phyloP scores from a whole-genome alignment of 2,329 filamentous ascomycete species.

The Fusarium nodosum region DNA sequence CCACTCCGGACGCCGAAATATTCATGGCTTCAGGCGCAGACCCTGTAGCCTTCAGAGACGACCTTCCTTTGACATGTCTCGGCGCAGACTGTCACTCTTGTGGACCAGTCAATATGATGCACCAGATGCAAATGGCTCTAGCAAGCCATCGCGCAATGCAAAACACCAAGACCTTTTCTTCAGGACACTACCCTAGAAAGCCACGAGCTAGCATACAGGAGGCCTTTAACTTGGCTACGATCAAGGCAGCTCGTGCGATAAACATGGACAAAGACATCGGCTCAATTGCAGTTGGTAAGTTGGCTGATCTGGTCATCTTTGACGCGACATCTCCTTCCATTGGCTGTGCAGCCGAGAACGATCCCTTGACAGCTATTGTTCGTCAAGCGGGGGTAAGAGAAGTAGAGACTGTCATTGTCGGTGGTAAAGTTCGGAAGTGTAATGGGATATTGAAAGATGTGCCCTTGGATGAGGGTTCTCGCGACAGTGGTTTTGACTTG shows the following conservation, averaged over 20 bases:
- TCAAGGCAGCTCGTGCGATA: constrained; percentile 15
- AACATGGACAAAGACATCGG: constrained; percentile 9
- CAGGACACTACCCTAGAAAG: constrained; percentile 4
- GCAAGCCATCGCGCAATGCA: constrained; percentile 4
- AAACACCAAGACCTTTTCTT: not conserved
- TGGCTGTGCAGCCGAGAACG: constrained; percentile 1
- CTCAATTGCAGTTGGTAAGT: not conserved
- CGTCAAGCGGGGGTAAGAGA: constrained; percentile 7
- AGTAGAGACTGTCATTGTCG: constrained; percentile 12
- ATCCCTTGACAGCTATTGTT: constrained; percentile 9
- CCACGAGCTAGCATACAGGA: not conserved
- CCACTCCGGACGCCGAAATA: constrained; percentile 15
- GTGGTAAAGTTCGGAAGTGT: not conserved
- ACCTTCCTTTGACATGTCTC: constrained; percentile 10
- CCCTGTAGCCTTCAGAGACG: constrained; percentile 5
- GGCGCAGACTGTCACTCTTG: constrained; percentile 21
- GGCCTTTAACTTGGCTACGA: constrained; percentile 14
- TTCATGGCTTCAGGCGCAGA: constrained; percentile 22
- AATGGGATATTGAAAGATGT: not conserved
- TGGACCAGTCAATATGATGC: constrained; percentile 20
- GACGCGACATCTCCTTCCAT: constrained; percentile 12
- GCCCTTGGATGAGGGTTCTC: not conserved
- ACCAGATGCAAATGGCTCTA: constrained; percentile 10
- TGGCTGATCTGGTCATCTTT: constrained; percentile 1
- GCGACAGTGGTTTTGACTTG: not conserved